Evolutionary conservation across 495 filamentous ascomycete genomes (phyloP).

Genomic region (Friedmanniomyces endolithicus): DNA sequence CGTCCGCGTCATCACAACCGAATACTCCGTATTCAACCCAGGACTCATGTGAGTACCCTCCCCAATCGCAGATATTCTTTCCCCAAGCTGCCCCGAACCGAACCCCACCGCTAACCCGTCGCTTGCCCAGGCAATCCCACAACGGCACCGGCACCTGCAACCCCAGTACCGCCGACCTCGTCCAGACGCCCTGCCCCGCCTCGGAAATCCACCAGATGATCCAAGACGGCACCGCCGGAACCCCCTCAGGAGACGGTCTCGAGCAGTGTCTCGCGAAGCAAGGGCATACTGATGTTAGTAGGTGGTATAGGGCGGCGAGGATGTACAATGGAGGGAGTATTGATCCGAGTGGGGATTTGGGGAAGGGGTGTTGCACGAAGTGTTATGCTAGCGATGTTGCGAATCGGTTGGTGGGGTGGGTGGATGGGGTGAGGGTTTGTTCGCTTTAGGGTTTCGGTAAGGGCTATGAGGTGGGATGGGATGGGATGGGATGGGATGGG

Average conservation of each 20-base stretch:
- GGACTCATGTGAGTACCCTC: too few relatives aligned
- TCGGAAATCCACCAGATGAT: slow-evolving; percentile 16
- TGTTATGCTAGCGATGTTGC: slow-evolving; percentile 19
- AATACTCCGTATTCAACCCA: slow-evolving; percentile 36
- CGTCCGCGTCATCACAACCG: slow-evolving; percentile 34
- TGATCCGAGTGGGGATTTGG: slow-evolving; percentile 1
- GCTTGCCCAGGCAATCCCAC: too few relatives aligned
- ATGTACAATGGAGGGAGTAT: slow-evolving; percentile 18
- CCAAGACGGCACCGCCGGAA: slow-evolving; percentile 13
- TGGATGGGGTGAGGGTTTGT: too few relatives aligned
- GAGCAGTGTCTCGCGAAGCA: slow-evolving; percentile 7
- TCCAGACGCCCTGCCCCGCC: slow-evolving; percentile 34
- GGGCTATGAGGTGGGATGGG: too few relatives aligned
- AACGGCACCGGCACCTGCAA: slow-evolving; percentile 11
- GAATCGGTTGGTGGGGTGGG: slow-evolving; percentile 14
- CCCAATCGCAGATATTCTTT: too few relatives aligned
- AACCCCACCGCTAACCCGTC: too few relatives aligned
- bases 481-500: too few relatives aligned
- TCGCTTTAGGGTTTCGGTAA: too few relatives aligned
- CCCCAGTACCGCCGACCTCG: background rate
- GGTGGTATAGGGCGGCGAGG: slow-evolving; percentile 12
- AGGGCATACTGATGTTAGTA: slow-evolving; percentile 4
- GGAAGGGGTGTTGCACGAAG: slow-evolving; percentile 23
- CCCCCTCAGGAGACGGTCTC: slow-evolving; percentile 9
- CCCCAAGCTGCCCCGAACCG: too few relatives aligned